Percentiles rank a stretch among this genome's conserved stretches.
Conservation (phyloP, 306 rosid genomes). For the Sesbania bispinosa region DNA sequence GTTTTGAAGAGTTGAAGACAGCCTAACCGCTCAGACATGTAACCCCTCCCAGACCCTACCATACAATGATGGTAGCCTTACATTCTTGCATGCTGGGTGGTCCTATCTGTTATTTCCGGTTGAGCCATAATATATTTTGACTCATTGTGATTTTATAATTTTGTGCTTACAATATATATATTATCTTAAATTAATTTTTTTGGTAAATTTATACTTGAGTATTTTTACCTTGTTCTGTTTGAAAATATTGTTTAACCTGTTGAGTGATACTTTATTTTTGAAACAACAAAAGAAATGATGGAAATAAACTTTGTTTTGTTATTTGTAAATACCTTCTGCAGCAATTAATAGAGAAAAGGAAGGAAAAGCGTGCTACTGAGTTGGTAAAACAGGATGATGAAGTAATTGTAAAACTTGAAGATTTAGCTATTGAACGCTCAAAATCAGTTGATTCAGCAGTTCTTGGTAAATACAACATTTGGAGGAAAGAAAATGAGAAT, state of each 20-base stretch:
- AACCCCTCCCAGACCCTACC: background rate
- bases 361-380: slow-evolving; percentile 71
- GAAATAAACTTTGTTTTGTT: slow-evolving; percentile 9
- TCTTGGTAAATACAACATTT: slow-evolving; percentile 86
- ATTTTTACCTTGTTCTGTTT: slow-evolving; percentile 6
- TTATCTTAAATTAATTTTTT: background rate
- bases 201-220: background rate
- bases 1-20: background rate
- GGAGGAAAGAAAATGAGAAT: slow-evolving; percentile 91
- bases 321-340: slow-evolving; percentile 41
- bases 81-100: background rate
- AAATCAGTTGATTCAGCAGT: slow-evolving; percentile 79
- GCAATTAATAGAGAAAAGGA: slow-evolving; percentile 80
- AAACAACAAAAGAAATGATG: background rate
- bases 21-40: background rate
- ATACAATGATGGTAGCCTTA: background rate
- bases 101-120: slow-evolving; percentile 1
- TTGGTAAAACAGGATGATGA: slow-evolving; percentile 70
- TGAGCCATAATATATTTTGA: background rate
- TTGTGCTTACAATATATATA: background rate
- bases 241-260: slow-evolving; percentile 1
- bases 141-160: background rate
- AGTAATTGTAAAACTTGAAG: slow-evolving; percentile 71
- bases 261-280: background rate
- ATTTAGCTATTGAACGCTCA: slow-evolving; percentile 84